These are phyloP conservation scores for Alternaria novae-zelandiae DNA, from an alignment of 2,329 filamentous ascomycete genomes.

Conservation along the genomic window DNA sequence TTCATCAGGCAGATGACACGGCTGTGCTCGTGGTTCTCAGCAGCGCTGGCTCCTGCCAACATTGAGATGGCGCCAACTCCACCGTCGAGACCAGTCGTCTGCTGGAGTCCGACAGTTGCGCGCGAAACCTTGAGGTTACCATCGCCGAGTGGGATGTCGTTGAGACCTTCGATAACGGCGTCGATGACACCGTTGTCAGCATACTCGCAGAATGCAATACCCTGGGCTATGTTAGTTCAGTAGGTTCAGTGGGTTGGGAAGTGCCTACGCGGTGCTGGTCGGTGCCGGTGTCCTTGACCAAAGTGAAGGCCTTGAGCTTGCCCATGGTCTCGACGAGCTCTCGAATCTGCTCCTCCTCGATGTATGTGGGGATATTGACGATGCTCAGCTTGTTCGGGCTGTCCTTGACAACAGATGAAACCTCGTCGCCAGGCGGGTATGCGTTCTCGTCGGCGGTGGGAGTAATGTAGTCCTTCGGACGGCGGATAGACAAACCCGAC, in stretches of 20 bases:
- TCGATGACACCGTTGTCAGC: constrained; percentile 77
- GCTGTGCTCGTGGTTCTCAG: constrained; percentile 74
- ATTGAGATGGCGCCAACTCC: constrained; percentile 98
- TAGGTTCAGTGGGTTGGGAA: not conserved
- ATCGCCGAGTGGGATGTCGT: constrained; percentile 92
- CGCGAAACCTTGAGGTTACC: constrained; percentile 83
- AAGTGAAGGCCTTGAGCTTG: constrained; percentile 86
- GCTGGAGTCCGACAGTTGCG: constrained; percentile 92
- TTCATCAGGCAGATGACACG: constrained; percentile 92
- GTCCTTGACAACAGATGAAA: constrained; percentile 84
- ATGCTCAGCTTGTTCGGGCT: constrained; percentile 95
- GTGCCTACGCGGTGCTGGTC: constrained; percentile 82
- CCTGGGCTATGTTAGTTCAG: constrained; percentile 59
- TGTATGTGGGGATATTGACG: constrained; percentile 84
- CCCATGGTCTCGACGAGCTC: constrained; percentile 92
- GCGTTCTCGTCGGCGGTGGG: constrained; percentile 70
- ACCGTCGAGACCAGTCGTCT: constrained; percentile 90
- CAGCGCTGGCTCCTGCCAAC: constrained; percentile 86
- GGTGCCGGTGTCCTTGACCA: constrained; percentile 85
- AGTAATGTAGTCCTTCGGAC: constrained; percentile 97
- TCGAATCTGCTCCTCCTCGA: constrained; percentile 88
- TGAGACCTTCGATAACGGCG: constrained; percentile 86
- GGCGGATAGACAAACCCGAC: constrained; percentile 74
- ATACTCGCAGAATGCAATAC: constrained; percentile 97
- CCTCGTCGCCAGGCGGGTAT: constrained; percentile 72